Conservation (phyloP, 306 rosid species). For the Cicer judaicum region DNA sequence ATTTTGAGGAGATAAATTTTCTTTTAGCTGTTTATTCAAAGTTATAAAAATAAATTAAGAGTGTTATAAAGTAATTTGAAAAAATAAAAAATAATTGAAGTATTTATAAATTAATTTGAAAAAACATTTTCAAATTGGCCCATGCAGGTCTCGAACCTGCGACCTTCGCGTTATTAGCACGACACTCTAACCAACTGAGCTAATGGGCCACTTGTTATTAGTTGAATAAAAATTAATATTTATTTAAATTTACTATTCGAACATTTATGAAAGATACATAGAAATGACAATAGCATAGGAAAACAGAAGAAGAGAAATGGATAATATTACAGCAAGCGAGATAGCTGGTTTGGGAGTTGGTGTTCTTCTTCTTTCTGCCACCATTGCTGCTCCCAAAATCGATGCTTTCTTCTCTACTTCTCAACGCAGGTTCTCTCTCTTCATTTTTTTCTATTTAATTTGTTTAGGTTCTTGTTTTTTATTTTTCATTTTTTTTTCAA, state of each 20-base stretch:
- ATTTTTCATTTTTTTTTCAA: background rate
- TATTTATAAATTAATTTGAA: no score
- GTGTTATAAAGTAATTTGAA: no score
- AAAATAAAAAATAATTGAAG: background rate
- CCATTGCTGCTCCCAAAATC: constrained; percentile 83
- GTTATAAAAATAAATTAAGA: no score
- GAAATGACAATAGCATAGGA: background rate
- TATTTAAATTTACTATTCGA: no score
- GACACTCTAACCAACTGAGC: constrained; percentile 94
- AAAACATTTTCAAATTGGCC: no score
- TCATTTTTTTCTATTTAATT: background rate
- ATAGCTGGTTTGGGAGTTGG: constrained; percentile 88
- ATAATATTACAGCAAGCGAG: constrained; percentile 82
- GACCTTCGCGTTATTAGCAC: constrained; percentile 94
- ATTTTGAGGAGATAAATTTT: no score
- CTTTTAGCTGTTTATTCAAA: no score
- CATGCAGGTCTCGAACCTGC: constrained; percentile 95
- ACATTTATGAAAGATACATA: background rate
- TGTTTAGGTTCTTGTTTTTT: background rate
- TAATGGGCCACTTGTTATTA: constrained; percentile 62
- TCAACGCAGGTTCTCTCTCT: constrained; percentile 69
- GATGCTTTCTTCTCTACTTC: constrained; percentile 85
- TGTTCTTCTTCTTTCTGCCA: constrained; percentile 71
- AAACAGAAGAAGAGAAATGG: constrained; percentile 50
- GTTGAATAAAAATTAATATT: no score